Conservation (phyloP, 441 rosid species). For the Jatropha podagrica region DNA sequence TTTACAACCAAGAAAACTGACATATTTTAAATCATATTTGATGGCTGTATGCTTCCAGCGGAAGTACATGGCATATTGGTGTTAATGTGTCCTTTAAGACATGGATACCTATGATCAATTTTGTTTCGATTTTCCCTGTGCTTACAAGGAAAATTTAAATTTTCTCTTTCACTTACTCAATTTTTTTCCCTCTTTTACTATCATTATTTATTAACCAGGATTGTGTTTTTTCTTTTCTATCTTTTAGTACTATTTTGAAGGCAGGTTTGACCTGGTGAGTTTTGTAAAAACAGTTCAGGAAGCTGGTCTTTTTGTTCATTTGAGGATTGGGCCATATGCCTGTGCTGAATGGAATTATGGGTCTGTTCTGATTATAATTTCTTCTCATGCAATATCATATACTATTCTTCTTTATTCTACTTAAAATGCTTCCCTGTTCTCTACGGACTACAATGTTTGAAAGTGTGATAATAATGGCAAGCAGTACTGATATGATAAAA, state of each 20-base stretch:
- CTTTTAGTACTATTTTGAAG: constrained; percentile 58
- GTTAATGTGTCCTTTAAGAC: neutral
- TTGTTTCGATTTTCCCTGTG: neutral
- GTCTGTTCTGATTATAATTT: constrained; percentile 29
- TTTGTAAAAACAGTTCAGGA: constrained; percentile 56
- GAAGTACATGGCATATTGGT: neutral
- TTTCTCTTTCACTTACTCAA: neutral
- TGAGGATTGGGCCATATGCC: constrained; percentile 74
- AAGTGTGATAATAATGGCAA: neutral
- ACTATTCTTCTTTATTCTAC: neutral
- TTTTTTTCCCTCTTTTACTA: neutral
- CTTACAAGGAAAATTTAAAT: neutral
- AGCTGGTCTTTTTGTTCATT: constrained; percentile 66
- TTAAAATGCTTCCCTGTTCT: neutral
- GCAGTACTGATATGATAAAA: neutral
- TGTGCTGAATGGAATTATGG: constrained; percentile 84
- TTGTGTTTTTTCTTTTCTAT: constrained; percentile 6
- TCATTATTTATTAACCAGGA: neutral
- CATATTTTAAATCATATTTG: neutral
- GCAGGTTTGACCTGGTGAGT: constrained; percentile 65
- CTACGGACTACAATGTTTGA: neutral
- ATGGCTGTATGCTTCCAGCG: neutral
- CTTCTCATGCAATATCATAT: neutral
- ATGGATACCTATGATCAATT: neutral
- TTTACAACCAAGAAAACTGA: neutral